These are phyloP conservation scores for Niebla homalea DNA, from an alignment of 495 filamentous ascomycete genomes.

Conservation along the genomic window DNA sequence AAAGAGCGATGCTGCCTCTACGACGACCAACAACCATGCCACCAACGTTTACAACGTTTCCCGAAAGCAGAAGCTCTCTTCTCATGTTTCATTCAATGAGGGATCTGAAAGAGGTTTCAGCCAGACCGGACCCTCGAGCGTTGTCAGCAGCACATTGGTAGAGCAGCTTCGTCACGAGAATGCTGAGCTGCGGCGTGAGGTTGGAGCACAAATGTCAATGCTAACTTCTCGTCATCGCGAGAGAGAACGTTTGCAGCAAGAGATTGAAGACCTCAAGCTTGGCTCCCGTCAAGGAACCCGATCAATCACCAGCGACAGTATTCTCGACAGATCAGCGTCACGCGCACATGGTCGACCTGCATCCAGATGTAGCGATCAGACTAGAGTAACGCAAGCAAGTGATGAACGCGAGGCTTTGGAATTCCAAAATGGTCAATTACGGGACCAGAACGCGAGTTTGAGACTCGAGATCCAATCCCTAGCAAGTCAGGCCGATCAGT, in stretches of 20 bases:
- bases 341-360: conserved; percentile 60
- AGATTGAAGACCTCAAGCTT: conserved; percentile 93
- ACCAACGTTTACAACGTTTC: conserved; percentile 50
- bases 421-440: conserved; percentile 63
- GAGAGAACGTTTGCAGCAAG: conserved; percentile 85
- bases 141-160: conserved; percentile 52
- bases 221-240: conserved; percentile 90
- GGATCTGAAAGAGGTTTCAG: conserved; percentile 48
- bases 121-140: conserved; percentile 40
- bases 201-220: conserved; percentile 95
- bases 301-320: conserved; percentile 71
- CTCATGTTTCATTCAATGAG: conserved; percentile 47
- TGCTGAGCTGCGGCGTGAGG: conserved; percentile 77
- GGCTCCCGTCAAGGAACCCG: conserved; percentile 51
- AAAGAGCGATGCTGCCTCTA: conserved; percentile 43
- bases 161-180: conserved; percentile 84
- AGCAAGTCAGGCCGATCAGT: conserved; percentile 57
- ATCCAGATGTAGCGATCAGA: conserved; percentile 60
- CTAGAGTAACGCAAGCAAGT: conserved; percentile 53
- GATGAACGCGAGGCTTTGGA: conserved; percentile 86
- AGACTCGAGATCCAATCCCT: conserved; percentile 77
- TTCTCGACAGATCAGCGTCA: conserved; percentile 85
- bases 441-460: conserved; percentile 72
- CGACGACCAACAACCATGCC: conserved; percentile 31
- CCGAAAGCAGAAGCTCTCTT: conserved; percentile 41